Base-by-base conservation (phyloP, 2,329 filamentous ascomycete species). In the Ascochyta clinopodiicola region DNA sequence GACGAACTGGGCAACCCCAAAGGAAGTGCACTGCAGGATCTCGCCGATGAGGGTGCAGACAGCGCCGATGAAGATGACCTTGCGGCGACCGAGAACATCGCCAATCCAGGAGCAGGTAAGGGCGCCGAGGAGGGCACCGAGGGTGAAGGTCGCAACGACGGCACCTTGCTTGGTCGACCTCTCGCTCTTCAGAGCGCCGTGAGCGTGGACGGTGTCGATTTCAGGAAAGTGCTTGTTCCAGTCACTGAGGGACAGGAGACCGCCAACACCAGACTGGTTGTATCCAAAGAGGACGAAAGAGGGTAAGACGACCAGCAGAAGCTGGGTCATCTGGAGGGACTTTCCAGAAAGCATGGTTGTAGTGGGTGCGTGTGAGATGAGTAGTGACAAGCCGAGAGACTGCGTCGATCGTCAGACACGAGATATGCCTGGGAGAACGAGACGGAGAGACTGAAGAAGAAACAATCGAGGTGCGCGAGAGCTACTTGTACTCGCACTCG, bases 271-370 rank as follows among this genome's bases (percentile, higher is more conserved):
- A 44, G 79, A 78, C 62, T 82, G 79, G 64, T 83, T 82, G 73
- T 82, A 84, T 47, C 81, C 81, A 60, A 81, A 82, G 43, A 80
- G 72, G 49, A 81, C 76, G 56, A 81, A 82, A 17, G 76, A 67
- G 6, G 76, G 76, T 40, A 74, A 54, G 49, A 77, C 75, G 34
- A 78, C 71, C 39, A 77, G 64, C 57, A 75, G 46, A 22, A 76
- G 71, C 62, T 76, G 71, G 31, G 64, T 64, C 48, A 60, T 59
- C 52, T 66, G 64, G 22, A 75, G 66, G 8, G 66, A 55, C 47
- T 67, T 67, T 56, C 71, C 71, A 19, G 32, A 56, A 42, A 66
- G 56, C 63, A 67, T 66, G 35, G 31, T 56, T 37, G 34, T 43
- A 29, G 36, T 43, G 39, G 44, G 29, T 34, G 21, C 36, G 19